Percentiles rank a stretch among this genome's conserved stretches.
Evolutionary conservation across 2,329 filamentous ascomycete species (phyloP).

Genomic region (Hypoxylon rubiginosum): DNA sequence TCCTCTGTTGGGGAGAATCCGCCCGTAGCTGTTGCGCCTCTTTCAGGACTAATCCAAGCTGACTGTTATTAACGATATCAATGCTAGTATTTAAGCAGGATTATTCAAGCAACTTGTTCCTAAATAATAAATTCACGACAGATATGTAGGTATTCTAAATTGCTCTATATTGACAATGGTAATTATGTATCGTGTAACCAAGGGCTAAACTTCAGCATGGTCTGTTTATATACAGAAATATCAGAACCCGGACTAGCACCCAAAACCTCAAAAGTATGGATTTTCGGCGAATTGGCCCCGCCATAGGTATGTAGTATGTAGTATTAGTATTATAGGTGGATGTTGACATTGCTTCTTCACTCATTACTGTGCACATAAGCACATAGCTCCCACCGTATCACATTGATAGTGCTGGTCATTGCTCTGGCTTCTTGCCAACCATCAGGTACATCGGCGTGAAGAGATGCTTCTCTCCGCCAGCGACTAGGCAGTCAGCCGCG

Average conservation of each 20-base stretch:
- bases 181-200: slow-evolving; percentile 15
- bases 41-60: not conserved
- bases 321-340: slow-evolving; percentile 36
- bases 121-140: too few species aligned
- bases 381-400: slow-evolving; percentile 15
- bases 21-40: slow-evolving; percentile 3
- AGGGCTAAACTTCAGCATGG: slow-evolving; percentile 12
- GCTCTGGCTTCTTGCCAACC: slow-evolving; percentile 85
- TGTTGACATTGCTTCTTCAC: slow-evolving; percentile 31
- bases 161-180: slow-evolving; percentile 27
- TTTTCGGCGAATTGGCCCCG: not conserved
- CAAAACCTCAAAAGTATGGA: not conserved
- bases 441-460: slow-evolving; percentile 99
- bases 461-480: slow-evolving; percentile 87
- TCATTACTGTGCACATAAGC: slow-evolving; percentile 42
- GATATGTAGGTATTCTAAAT: slow-evolving; percentile 5
- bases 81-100: not conserved
- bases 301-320: too few species aligned
- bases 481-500: slow-evolving; percentile 87
- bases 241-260: slow-evolving; percentile 6
- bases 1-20: slow-evolving; percentile 47
- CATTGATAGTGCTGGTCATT: slow-evolving; percentile 46
- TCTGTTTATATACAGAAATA: slow-evolving; percentile 33
- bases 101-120: too few species aligned
- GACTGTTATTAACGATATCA: not conserved